Percentiles rank a stretch among this genome's conserved stretches.
Conservation (phyloP, 305 asterid species). For the Solanum hybrid region DNA sequence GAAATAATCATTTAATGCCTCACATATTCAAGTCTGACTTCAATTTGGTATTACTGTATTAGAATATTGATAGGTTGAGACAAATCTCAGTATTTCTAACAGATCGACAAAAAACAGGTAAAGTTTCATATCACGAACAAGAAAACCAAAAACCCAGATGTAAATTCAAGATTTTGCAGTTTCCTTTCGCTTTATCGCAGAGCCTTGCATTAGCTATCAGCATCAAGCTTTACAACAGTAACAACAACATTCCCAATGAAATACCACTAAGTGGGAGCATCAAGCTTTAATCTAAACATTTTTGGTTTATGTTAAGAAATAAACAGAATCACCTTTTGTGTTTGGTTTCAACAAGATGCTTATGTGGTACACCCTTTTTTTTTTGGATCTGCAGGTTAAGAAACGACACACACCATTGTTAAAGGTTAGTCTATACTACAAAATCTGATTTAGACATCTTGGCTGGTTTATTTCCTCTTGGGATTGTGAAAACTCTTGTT, state of each 20-base stretch:
- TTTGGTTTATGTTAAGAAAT: neutral
- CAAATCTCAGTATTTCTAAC: neutral
- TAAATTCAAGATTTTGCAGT: neutral
- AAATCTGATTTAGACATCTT: neutral
- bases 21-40: neutral
- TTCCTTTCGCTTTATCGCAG: neutral
- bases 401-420: constrained; percentile 32
- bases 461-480: neutral
- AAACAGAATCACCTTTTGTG: neutral
- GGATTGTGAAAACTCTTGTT: neutral
- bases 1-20: neutral
- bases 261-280: neutral
- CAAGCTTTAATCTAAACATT: neutral
- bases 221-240: neutral
- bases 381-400: constrained; percentile 31
- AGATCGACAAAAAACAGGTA: neutral
- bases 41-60: neutral
- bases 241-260: neutral
- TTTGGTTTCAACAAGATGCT: neutral
- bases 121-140: neutral
- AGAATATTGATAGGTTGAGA: neutral
- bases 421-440: constrained; percentile 19
- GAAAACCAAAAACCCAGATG: neutral
- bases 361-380: neutral
- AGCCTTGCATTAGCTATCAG: neutral